phyloP scores from a whole-genome alignment of 257 asterid species.

The Avicennia marina region DNA sequence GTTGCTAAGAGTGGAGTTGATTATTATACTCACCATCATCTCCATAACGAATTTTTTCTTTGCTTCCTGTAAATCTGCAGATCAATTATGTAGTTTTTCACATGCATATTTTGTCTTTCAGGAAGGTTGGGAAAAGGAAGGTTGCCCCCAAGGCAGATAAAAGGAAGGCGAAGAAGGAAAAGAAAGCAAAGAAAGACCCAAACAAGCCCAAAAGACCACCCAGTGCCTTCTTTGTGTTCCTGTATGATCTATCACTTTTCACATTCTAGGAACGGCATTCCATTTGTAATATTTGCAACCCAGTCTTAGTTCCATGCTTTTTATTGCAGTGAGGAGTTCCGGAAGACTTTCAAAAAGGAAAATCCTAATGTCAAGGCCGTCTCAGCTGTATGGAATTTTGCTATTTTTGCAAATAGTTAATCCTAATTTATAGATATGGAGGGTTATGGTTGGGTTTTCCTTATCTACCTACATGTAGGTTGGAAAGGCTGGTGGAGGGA shows the following conservation, averaged over 20 bases:
- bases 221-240: conserved; percentile 95
- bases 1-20: conserved; percentile 3
- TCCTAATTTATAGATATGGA: conserved; percentile 6
- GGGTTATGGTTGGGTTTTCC: not conserved
- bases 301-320: conserved; percentile 15
- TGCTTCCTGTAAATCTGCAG: not conserved
- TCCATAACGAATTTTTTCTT: not conserved
- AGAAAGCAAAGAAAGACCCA: conserved; percentile 73
- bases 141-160: conserved; percentile 49
- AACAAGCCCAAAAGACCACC: conserved; percentile 98
- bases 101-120: conserved; percentile 32
- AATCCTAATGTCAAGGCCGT: conserved; percentile 87
- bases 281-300: not conserved
- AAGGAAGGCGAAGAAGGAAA: conserved; percentile 43
- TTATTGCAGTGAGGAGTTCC: conserved; percentile 82
- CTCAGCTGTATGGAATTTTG: conserved; percentile 60
- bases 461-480: conserved; percentile 39
- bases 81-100: not conserved
- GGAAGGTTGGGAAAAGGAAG: conserved; percentile 87
- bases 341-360: conserved; percentile 85
- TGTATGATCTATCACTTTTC: conserved; percentile 38
- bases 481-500: conserved; percentile 97
- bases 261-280: not conserved
- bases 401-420: not conserved
- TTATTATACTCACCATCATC: not conserved